Percentiles rank a stretch among this genome's conserved stretches.
These are phyloP conservation scores for Torulaspora franciscae DNA, from an alignment of 805 yeast genomes.

Conservation along the genomic window DNA sequence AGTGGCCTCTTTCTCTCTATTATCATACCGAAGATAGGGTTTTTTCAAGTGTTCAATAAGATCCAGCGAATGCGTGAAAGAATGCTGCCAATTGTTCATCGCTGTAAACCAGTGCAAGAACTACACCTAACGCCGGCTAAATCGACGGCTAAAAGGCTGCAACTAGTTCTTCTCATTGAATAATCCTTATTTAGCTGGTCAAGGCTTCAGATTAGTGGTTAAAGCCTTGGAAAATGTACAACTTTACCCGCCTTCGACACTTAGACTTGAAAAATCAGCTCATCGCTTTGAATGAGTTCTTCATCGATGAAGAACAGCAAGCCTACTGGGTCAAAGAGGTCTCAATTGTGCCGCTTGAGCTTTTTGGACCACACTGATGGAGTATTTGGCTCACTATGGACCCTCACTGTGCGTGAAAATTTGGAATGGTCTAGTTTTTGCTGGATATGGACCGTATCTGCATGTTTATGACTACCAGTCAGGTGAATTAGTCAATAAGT, in stretches of 20 bases:
- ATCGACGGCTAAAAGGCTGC: not conserved
- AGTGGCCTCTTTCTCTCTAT: constrained; percentile 30
- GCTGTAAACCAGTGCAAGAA: constrained; percentile 4
- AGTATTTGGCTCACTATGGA: constrained; percentile 42
- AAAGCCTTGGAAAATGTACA: not conserved
- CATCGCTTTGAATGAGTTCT: constrained; percentile 2
- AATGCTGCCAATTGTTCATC: constrained; percentile 37
- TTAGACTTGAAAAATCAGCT: constrained; percentile 1
- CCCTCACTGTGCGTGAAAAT: constrained; percentile 65
- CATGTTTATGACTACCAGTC: constrained; percentile 47
- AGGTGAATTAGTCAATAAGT: constrained; percentile 37
- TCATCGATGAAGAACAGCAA: not conserved
- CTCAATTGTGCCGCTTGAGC: not conserved
- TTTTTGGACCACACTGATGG: constrained; percentile 5
- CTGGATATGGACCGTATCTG: constrained; percentile 70
- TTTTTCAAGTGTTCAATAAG: constrained; percentile 31
- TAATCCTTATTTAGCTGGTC: not conserved
- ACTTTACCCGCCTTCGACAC: constrained; percentile 1
- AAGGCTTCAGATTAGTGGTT: not conserved
- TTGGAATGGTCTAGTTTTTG: constrained; percentile 39
- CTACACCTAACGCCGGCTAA: not conserved
- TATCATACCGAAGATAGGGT: constrained; percentile 33
- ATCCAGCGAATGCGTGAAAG: constrained; percentile 30
- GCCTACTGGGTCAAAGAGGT: not conserved
- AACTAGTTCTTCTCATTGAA: not conserved